Conservation (phyloP, 2,329 filamentous ascomycete species). For the Phialocephala subalpina region DNA sequence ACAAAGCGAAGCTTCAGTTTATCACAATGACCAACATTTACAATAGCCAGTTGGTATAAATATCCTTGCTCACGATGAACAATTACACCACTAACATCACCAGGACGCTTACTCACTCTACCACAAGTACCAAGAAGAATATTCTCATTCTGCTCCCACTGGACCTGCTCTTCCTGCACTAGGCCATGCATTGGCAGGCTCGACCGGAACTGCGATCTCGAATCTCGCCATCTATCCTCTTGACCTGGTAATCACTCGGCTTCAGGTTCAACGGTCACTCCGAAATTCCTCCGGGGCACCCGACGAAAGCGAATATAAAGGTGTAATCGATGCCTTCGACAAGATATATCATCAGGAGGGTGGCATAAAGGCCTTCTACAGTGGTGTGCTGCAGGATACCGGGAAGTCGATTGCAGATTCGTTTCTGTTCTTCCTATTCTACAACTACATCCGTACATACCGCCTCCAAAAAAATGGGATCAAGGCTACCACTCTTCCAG, state of each 20-base stretch:
- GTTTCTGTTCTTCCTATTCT: slow-evolving; percentile 87
- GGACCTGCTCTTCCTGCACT: slow-evolving; percentile 71
- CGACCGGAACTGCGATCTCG: slow-evolving; percentile 79
- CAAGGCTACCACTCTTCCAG: slow-evolving; percentile 55
- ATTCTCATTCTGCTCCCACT: slow-evolving; percentile 34
- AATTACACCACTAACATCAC: slow-evolving; percentile 4
- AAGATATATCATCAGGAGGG: slow-evolving; percentile 77
- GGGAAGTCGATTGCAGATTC: slow-evolving; percentile 76
- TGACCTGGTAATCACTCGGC: slow-evolving; percentile 80
- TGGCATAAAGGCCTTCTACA: slow-evolving; percentile 74
- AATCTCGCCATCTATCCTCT: slow-evolving; percentile 84
- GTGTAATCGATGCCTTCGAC: slow-evolving; percentile 72
- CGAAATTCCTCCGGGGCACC: slow-evolving; percentile 45
- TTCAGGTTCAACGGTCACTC: slow-evolving; percentile 78
- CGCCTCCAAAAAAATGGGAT: slow-evolving; percentile 50
- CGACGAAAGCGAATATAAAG: slow-evolving; percentile 62
- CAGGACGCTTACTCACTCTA: slow-evolving; percentile 44
- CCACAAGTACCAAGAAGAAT: slow-evolving; percentile 47
- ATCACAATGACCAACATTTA: slow-evolving; percentile 45
- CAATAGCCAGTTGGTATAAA: slow-evolving; percentile 52
- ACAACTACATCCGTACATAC: slow-evolving; percentile 59
- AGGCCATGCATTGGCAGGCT: slow-evolving; percentile 83
- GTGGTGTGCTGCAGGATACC: slow-evolving; percentile 68
- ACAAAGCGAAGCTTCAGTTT: not conserved
- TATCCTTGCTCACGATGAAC: not conserved